phyloP scores from a whole-genome alignment of 495 filamentous ascomycete species.

The Hypoxylon perforatum region DNA sequence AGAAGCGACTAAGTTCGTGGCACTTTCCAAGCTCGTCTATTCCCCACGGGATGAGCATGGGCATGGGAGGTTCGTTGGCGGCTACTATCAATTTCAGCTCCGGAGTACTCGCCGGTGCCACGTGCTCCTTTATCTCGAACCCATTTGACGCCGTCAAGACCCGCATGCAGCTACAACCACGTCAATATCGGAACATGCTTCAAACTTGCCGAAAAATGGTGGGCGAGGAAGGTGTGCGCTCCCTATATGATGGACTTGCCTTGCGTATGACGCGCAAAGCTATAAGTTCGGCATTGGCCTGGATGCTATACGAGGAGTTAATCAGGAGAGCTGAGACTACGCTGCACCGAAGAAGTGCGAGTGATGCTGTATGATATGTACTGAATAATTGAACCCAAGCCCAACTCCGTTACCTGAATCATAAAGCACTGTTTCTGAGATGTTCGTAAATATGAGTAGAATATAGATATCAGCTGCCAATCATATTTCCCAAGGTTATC shows the following conservation, averaged over 20 bases:
- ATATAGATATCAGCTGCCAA: conserved; percentile 18
- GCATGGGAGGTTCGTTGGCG: conserved; percentile 58
- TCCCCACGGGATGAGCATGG: conserved; percentile 23
- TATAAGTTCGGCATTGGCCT: conserved; percentile 88
- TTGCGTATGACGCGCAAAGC: conserved; percentile 93
- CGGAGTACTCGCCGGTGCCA: conserved; percentile 78
- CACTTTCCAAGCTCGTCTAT: conserved; percentile 23
- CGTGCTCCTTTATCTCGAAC: conserved; percentile 90
- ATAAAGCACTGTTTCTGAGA: conserved; percentile 7
- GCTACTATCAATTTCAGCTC: conserved; percentile 86
- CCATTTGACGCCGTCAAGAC: conserved; percentile 98
- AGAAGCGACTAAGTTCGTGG: conserved; percentile 68
- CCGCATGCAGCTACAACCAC: conserved; percentile 88
- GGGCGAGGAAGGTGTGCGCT: conserved; percentile 79
- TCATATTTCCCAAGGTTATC: conserved; percentile 14
- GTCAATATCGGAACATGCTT: conserved; percentile 85
- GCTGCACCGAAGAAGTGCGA: conserved; percentile 54
- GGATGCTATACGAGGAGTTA: conserved; percentile 96
- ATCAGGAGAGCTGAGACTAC: conserved; percentile 78
- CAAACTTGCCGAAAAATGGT: conserved; percentile 81
- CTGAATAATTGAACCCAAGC: not conserved
- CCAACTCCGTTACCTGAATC: conserved; percentile 18
- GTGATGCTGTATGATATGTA: conserved; percentile 32
- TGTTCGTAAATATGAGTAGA: not conserved
- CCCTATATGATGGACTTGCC: conserved; percentile 87